Base-by-base conservation (phyloP, 495 filamentous ascomycete genomes). In the Aspergillus coremiiformis region DNA sequence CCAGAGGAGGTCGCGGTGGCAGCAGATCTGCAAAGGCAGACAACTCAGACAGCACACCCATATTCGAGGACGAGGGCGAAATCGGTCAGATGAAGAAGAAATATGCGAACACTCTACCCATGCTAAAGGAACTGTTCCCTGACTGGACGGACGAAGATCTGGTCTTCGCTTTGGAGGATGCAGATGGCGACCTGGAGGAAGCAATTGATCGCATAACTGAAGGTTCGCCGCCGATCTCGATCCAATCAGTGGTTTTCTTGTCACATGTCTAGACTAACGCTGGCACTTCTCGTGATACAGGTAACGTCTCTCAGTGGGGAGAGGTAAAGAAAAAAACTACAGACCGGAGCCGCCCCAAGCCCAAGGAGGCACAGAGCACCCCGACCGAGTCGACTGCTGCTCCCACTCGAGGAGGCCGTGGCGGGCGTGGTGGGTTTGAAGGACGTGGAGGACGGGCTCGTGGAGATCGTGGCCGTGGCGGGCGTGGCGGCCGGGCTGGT, bases 241-340 rank as follows among this genome's bases (percentile, higher is more conserved):
- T 44, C 37, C 23, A 37, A 35, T 43, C 35, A 58, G 43, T 29
- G 24, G 8, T 17, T 10, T 17, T 47, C 21, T 19, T 49, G 17
- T 12, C 45, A 19, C 37, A 35, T n/a, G 2, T 26, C 21, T 42
- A 21, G 21, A 27, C 53, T 58, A 49, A 58, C 39, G 52, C 5
- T 14, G 2, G 10, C 30, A 17, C 44, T 47, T 39, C 49, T 46
- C 44, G 57, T 52, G 20, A 56, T 42, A 24, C 62, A 96, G 92
- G 92, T 57, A 84, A 84, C 50, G 86, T 95, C 58, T 83, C 90
- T 55, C 90, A 92, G 76, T 99, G 94, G 87, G 87, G 84, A 54
- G 90, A 96, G 70, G 90, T 97, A 63, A 89, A 92, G 72, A 95
- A 95, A 78, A 84, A 85, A 67, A 85, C 84, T 64, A 88, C 90